Percentiles rank a stretch among this genome's conserved stretches.
Conservation (phyloP, 129 eudicot genomes). For the Pittosporum tobira region DNA sequence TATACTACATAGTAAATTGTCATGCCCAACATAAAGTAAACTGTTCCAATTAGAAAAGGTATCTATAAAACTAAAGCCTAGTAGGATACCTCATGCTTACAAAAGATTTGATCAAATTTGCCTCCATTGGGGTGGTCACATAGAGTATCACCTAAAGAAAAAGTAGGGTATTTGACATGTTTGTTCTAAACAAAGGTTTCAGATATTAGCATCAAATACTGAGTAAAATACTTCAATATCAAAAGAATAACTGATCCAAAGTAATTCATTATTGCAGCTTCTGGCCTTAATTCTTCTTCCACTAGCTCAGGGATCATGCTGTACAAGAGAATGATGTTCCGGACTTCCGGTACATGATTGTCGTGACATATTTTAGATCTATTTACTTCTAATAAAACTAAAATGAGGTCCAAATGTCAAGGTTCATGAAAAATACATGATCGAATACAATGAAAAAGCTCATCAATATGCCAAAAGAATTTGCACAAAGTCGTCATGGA, state of each 20-base stretch:
- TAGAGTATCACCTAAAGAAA: constrained; percentile 74
- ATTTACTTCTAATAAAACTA: not conserved
- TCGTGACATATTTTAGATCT: not conserved
- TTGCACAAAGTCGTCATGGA: too few species aligned
- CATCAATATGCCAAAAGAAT: too few species aligned
- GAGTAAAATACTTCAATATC: not conserved
- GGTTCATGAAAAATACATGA: too few species aligned
- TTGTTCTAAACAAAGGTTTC: not conserved
- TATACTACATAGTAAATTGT: constrained; percentile 7
- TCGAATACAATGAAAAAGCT: too few species aligned
- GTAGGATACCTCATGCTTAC: constrained; percentile 77
- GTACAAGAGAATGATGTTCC: constrained; percentile 65
- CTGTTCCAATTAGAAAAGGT: not conserved
- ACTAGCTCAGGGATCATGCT: constrained; percentile 72
- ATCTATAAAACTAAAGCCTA: constrained; percentile 7
- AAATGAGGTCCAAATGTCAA: too few species aligned
- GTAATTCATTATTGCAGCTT: constrained; percentile 93
- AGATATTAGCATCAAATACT: not conserved
- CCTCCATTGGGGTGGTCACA: constrained; percentile 99
- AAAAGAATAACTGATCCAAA: constrained; percentile 57
- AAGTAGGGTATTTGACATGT: not conserved
- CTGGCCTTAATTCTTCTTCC: constrained; percentile 72
- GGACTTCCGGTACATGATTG: constrained; percentile 60
- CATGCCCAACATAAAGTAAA: constrained; percentile 5
- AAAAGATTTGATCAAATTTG: constrained; percentile 89